Percentiles rank a stretch among this genome's conserved stretches.
phyloP scores from a whole-genome alignment of 1,284 basidiomycete species.

The Puccinia triticina region DNA sequence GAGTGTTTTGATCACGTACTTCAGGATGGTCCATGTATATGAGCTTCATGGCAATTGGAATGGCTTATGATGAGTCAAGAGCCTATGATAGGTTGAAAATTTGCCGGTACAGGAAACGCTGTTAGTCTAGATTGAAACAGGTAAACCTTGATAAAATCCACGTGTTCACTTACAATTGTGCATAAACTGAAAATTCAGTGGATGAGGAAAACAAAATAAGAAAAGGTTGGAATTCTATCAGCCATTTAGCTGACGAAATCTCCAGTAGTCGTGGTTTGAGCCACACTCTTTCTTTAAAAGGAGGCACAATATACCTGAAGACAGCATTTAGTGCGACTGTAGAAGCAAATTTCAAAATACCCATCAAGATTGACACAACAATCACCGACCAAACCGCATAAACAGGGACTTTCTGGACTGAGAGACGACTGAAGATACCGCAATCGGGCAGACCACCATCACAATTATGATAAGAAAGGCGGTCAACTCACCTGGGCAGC shows the following conservation, averaged over 20 bases:
- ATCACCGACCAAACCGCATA: slow-evolving; percentile 71
- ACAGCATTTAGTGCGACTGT: slow-evolving; percentile 79
- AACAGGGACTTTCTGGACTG: slow-evolving; percentile 71
- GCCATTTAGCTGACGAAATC: neutral
- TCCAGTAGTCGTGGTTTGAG: neutral
- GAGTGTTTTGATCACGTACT: slow-evolving; percentile 61
- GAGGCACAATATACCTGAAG: slow-evolving; percentile 64
- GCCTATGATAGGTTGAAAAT: slow-evolving; percentile 30
- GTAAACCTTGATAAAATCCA: no score
- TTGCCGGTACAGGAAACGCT: neutral
- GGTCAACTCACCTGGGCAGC: slow-evolving; percentile 82
- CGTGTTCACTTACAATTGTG: slow-evolving; percentile 36
- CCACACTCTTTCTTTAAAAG: neutral
- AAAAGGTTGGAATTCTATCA: neutral
- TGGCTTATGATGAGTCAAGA: slow-evolving; percentile 67
- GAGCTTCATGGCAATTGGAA: slow-evolving; percentile 68
- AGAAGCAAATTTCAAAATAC: slow-evolving; percentile 74
- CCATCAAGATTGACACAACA: slow-evolving; percentile 52
- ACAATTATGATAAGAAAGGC: slow-evolving; percentile 83
- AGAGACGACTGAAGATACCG: slow-evolving; percentile 74
- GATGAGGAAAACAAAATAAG: neutral
- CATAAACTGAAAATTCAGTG: neutral
- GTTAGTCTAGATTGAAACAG: slow-evolving; percentile 54
- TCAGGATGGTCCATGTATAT: slow-evolving; percentile 78
- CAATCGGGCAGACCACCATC: slow-evolving; percentile 78